Evolutionary conservation across 2,329 filamentous ascomycete genomes (phyloP).

Genomic region (Aspergillus clavatus): DNA sequence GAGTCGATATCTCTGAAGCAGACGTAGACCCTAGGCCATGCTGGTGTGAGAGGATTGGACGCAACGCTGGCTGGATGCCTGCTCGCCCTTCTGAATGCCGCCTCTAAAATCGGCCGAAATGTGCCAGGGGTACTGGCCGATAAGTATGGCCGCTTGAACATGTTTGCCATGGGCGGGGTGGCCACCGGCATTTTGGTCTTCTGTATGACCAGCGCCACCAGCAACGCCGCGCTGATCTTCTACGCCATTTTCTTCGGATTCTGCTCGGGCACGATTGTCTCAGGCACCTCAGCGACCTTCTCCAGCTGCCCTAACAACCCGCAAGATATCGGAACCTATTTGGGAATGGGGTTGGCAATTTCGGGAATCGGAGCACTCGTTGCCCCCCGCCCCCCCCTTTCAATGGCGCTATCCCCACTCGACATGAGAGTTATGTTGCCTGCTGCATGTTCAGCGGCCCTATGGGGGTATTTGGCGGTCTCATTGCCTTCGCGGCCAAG

Average conservation of each 20-base stretch:
- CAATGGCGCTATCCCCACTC: slow-evolving; percentile 43
- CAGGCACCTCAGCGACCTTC: slow-evolving; percentile 29
- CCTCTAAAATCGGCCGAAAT: slow-evolving; percentile 53
- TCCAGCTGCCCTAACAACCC: slow-evolving; percentile 36
- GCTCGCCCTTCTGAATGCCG: slow-evolving; percentile 60
- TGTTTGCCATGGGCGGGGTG: slow-evolving; percentile 37
- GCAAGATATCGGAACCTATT: slow-evolving; percentile 47
- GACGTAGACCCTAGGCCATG: slow-evolving; percentile 8
- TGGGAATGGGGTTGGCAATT: slow-evolving; percentile 49
- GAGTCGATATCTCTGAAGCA: slow-evolving; percentile 20
- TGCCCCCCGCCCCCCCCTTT: slow-evolving; percentile 52
- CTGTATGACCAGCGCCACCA: slow-evolving; percentile 31
- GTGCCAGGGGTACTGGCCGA: slow-evolving; percentile 54
- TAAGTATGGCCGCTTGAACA: slow-evolving; percentile 50
- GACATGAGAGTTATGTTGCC: slow-evolving; percentile 2
- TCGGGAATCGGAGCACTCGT: slow-evolving; percentile 45
- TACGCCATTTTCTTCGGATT: slow-evolving; percentile 43
- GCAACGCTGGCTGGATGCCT: slow-evolving; percentile 56
- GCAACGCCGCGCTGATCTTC: slow-evolving; percentile 26
- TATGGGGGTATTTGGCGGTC: neutral
- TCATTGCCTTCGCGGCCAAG: neutral
- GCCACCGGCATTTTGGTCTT: slow-evolving; percentile 36
- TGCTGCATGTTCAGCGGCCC: slow-evolving; percentile 4
- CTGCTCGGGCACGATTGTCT: slow-evolving; percentile 43
- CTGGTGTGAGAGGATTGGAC: slow-evolving; percentile 44